Evolutionary conservation across 1,139 yeast species (phyloP).

Genomic region (Magnusiomyces paraingens): DNA sequence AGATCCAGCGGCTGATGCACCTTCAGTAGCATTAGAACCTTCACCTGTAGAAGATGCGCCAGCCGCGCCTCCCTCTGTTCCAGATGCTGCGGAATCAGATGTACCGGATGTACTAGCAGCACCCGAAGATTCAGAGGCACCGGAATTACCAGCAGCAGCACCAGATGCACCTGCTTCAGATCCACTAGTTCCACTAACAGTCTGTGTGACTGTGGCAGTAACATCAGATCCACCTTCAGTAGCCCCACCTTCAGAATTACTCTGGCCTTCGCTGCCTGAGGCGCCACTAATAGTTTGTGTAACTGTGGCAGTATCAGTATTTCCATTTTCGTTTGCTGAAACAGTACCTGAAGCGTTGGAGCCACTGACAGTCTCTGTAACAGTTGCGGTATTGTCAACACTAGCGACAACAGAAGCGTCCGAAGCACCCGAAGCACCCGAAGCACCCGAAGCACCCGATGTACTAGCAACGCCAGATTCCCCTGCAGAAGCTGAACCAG

Average conservation of each 20-base stretch:
- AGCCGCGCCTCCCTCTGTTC: no score
- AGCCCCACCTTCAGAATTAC: no score
- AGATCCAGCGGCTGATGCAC: no score
- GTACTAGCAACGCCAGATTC: background rate
- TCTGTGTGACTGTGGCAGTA: background rate
- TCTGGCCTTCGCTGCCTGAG: no score
- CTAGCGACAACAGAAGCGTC: slow-evolving; percentile 1
- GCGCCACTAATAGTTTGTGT: no score
- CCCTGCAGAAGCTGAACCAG: slow-evolving; percentile 4
- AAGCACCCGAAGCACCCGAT: background rate
- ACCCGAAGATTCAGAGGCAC: background rate
- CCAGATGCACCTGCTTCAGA: slow-evolving; percentile 6
- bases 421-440: slow-evolving; percentile 3
- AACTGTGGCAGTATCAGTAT: no score
- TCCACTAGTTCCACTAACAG: background rate
- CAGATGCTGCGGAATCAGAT: background rate
- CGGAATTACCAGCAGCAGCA: slow-evolving; percentile 7
- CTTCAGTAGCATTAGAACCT: no score
- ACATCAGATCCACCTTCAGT: background rate
- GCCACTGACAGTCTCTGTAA: background rate
- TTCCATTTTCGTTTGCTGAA: background rate
- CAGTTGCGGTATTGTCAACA: background rate
- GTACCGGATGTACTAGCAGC: slow-evolving; percentile 6
- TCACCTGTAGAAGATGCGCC: no score
- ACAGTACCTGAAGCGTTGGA: background rate